Percentiles rank a stretch among this genome's conserved stretches.
These are phyloP conservation scores for Exophiala sideris DNA, from an alignment of 2,329 filamentous ascomycete genomes.

Conservation along the genomic window DNA sequence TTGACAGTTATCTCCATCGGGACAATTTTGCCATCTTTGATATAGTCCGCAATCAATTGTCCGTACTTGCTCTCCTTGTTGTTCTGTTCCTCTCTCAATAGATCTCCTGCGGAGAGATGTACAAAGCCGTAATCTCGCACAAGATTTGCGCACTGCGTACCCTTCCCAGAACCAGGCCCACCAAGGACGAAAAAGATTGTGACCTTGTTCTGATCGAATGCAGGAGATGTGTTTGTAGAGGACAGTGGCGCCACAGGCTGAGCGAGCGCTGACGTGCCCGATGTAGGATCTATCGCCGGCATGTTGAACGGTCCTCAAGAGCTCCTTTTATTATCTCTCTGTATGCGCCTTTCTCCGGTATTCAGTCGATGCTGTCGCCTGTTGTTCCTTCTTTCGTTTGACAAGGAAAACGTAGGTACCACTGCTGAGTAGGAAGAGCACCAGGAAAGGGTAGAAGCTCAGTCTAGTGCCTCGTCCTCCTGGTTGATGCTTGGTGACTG, in stretches of 20 bases:
- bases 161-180: constrained; percentile 92
- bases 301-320: constrained; percentile 8
- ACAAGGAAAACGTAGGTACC: constrained; percentile 52
- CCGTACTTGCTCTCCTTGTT: constrained; percentile 84
- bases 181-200: constrained; percentile 97
- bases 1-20: constrained; percentile 98
- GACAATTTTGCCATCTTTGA: constrained; percentile 91
- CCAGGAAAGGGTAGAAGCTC: constrained; percentile 39
- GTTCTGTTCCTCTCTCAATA: constrained; percentile 89
- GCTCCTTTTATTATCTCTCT: constrained; percentile 15
- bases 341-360: constrained; percentile 32
- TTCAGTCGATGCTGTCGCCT: constrained; percentile 12
- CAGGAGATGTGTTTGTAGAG: constrained; percentile 59
- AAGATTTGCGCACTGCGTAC: constrained; percentile 88
- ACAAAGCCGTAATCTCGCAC: constrained; percentile 86
- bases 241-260: constrained; percentile 45
- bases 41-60: constrained; percentile 86
- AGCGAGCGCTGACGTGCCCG: constrained; percentile 19
- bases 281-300: constrained; percentile 23
- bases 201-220: constrained; percentile 71
- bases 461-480: constrained; percentile 20
- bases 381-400: constrained; percentile 35
- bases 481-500: constrained; percentile 17
- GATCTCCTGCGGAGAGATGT: constrained; percentile 88
- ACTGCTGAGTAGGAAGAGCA: constrained; percentile 47